Conservation (phyloP, 2,329 filamentous ascomycete species). For the Xylaria arbuscula region DNA sequence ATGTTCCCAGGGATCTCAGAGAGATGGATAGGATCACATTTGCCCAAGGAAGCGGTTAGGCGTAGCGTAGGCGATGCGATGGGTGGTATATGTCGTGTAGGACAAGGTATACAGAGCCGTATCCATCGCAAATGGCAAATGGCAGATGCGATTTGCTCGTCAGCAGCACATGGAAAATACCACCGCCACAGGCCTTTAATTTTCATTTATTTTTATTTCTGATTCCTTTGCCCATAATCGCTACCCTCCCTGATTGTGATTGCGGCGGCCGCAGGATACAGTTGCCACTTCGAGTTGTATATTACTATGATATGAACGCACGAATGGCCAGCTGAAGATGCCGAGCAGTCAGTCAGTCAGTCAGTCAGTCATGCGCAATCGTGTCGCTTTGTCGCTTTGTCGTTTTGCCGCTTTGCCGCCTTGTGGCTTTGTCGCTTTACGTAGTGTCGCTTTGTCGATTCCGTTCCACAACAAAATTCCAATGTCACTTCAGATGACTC, state of each 20-base stretch:
- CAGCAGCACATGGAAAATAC: not conserved
- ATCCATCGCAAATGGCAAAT: not conserved
- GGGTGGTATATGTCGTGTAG: slow-evolving; percentile 8
- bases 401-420: too few species aligned
- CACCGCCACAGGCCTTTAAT: not conserved
- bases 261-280: slow-evolving; percentile 7
- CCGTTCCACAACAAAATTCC: slow-evolving; percentile 5
- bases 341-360: too few species aligned
- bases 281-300: slow-evolving; percentile 25
- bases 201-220: not conserved
- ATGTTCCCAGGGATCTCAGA: slow-evolving; percentile 28
- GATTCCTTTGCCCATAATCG: not conserved
- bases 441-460: not conserved
- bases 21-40: slow-evolving; percentile 32
- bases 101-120: slow-evolving; percentile 15
- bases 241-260: not conserved
- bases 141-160: slow-evolving; percentile 12
- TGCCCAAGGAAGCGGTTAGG: slow-evolving; percentile 8
- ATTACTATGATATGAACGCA: slow-evolving; percentile 9
- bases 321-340: slow-evolving; percentile 26
- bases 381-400: slow-evolving; percentile 13
- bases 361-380: slow-evolving; percentile 21
- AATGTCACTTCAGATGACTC: not conserved
- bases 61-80: slow-evolving; percentile 1
- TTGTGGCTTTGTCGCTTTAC: too few species aligned